phyloP scores from a whole-genome alignment of 495 filamentous ascomycete species.

The Penicillium desertorum region DNA sequence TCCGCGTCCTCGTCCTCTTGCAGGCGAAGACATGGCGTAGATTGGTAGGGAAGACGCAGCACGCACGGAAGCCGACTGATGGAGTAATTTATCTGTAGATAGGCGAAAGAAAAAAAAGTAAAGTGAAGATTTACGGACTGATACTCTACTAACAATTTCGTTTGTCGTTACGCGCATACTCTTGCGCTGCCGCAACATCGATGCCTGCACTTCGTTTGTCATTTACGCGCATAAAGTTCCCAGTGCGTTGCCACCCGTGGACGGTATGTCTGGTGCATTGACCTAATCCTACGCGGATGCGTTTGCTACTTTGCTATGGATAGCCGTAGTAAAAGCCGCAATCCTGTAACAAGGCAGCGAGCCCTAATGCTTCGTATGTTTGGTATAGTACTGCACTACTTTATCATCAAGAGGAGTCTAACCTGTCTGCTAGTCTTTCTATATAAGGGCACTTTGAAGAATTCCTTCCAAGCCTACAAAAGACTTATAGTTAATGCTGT shows the following conservation, averaged over 20 bases:
- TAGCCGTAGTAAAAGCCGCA: neutral
- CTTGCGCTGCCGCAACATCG: too few species aligned
- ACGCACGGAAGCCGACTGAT: neutral
- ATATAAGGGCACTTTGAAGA: slow-evolving; percentile 8
- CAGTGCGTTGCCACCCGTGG: too few species aligned
- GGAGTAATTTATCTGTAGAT: neutral
- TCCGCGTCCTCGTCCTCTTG: too few species aligned
- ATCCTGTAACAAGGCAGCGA: neutral
- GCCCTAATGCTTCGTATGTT: neutral
- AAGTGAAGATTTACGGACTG: neutral
- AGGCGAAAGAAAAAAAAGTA: neutral
- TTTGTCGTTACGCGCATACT: too few species aligned
- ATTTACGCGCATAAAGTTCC: too few species aligned
- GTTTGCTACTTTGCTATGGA: neutral
- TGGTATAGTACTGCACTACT: neutral
- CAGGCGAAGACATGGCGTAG: neutral
- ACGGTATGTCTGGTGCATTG: too few species aligned
- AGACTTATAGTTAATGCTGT: slow-evolving; percentile 6
- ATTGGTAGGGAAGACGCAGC: neutral
- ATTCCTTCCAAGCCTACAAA: slow-evolving; percentile 30
- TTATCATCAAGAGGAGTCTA: neutral
- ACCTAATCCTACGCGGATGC: too few species aligned
- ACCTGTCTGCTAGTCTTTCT: neutral
- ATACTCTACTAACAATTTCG: neutral
- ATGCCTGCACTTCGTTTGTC: neutral